Evolutionary conservation across 1,284 basidiomycete species (phyloP).

Genomic region (Boletus calvinii): DNA sequence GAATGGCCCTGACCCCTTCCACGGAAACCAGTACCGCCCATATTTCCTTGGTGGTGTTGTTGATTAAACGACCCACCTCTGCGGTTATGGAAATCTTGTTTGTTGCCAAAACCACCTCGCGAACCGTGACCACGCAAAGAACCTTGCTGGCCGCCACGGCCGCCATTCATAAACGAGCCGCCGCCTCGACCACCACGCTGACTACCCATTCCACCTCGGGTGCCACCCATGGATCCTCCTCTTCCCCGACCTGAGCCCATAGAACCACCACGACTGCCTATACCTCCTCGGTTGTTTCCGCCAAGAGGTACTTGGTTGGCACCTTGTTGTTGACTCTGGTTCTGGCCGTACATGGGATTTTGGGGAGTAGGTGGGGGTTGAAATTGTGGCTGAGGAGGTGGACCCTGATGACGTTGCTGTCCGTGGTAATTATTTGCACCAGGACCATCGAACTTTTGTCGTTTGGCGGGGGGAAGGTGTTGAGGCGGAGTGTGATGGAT

Average conservation of each 20-base stretch:
- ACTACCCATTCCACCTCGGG: conserved; percentile 41
- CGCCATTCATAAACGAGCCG: conserved; percentile 40
- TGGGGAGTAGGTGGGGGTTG: conserved; percentile 51
- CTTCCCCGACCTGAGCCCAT: conserved; percentile 44
- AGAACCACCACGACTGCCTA: conserved; percentile 33
- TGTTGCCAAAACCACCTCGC: conserved; percentile 58
- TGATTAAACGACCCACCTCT: conserved; percentile 62
- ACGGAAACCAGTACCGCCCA: conserved; percentile 45
- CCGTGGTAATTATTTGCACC: conserved; percentile 48
- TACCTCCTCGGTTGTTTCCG: conserved; percentile 42
- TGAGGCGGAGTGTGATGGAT: conserved; percentile 64
- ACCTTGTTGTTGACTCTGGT: conserved; percentile 38
- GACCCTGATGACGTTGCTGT: conserved; percentile 37
- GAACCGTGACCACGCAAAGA: conserved; percentile 60
- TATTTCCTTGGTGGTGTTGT: conserved; percentile 43
- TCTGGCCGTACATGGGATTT: conserved; percentile 42
- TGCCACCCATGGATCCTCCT: conserved; percentile 46
- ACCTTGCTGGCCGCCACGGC: conserved; percentile 33
- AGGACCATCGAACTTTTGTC: conserved; percentile 81
- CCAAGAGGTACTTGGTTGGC: conserved; percentile 44
- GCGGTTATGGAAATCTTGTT: conserved; percentile 60
- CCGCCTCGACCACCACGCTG: conserved; percentile 39
- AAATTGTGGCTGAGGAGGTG: conserved; percentile 38
- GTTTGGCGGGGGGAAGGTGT: conserved; percentile 76
- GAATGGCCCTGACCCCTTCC: conserved; percentile 42